These are phyloP conservation scores for Physcomitrium patens DNA, from an alignment of 225 moss, liverwort and hornwort species.

Conservation along the genomic window DNA sequence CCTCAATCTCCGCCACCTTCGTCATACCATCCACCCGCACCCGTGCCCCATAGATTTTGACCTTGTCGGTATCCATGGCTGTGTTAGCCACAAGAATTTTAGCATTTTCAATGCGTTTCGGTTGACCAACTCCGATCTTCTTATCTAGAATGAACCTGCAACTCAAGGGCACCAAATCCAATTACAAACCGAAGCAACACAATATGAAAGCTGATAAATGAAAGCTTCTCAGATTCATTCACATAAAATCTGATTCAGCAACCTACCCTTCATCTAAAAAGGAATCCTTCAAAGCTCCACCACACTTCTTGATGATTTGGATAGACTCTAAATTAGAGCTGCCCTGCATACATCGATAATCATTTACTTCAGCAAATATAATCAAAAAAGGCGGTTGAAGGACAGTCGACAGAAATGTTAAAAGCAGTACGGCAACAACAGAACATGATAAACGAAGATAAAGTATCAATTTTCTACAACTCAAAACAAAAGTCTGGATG, in stretches of 20 bases:
- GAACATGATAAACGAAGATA: not conserved
- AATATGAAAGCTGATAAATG: not conserved
- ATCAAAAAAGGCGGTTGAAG: not conserved
- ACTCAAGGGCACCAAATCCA: not conserved
- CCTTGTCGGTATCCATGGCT: constrained; percentile 97
- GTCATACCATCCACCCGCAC: constrained; percentile 98
- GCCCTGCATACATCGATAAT: constrained; percentile 55
- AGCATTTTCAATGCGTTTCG: constrained; percentile 93
- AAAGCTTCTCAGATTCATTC: not conserved
- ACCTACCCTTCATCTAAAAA: constrained; percentile 95
- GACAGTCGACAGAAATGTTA: not conserved
- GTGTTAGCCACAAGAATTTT: constrained; percentile 94
- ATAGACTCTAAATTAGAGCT: constrained; percentile 90
- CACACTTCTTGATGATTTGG: constrained; percentile 94
- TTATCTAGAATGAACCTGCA: constrained; percentile 96
- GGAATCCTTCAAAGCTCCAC: constrained; percentile 90
- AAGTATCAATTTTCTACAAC: not conserved
- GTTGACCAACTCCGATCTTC: constrained; percentile 99
- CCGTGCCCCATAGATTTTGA: constrained; percentile 96
- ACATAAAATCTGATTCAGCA: not conserved
- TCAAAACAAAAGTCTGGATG: too few relatives aligned
- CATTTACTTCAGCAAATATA: constrained; percentile 26
- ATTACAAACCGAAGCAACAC: not conserved
- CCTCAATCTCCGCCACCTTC: constrained; percentile 97
- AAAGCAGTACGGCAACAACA: too few relatives aligned